Evolutionary conservation across 441 rosid genomes (phyloP).

Genomic region (Erodium texanum): DNA sequence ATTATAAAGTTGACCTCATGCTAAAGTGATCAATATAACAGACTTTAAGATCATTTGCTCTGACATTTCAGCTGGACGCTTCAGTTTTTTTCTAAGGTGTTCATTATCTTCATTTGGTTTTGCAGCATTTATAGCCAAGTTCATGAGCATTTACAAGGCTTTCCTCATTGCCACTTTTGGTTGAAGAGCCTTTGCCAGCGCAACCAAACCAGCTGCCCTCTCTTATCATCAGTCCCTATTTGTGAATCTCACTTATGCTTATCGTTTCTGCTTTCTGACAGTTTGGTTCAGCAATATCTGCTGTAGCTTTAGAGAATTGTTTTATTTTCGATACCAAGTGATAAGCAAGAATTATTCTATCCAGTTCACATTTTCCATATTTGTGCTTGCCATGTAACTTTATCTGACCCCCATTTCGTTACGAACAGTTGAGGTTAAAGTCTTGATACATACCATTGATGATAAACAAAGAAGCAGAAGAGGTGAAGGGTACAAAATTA

Average conservation of each 20-base stretch:
- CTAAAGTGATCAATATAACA: background rate
- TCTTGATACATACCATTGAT: no score
- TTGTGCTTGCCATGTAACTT: no score
- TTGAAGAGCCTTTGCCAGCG: constrained; percentile 23
- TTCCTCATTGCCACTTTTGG: constrained; percentile 75
- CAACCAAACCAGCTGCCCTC: background rate
- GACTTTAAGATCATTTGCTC: background rate
- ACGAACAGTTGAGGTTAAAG: no score
- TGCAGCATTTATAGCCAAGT: constrained; percentile 87
- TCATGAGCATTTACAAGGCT: constrained; percentile 77
- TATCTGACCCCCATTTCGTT: no score
- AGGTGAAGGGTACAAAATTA: no score
- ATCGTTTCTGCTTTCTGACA: background rate
- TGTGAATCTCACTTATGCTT: no score
- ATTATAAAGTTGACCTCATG: background rate
- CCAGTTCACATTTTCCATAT: no score
- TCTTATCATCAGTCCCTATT: no score
- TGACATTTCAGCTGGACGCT: background rate
- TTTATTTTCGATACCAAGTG: no score
- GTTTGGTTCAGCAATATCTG: background rate
- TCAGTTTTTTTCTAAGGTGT: background rate
- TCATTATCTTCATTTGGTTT: constrained; percentile 4
- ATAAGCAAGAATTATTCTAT: no score
- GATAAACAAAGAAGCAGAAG: no score
- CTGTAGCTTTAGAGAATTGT: no score